Evolutionary conservation across 345 rosid genomes (phyloP), one percentile per base, ranked within the genome.

Genomic region (Ceriops tagal): DNA sequence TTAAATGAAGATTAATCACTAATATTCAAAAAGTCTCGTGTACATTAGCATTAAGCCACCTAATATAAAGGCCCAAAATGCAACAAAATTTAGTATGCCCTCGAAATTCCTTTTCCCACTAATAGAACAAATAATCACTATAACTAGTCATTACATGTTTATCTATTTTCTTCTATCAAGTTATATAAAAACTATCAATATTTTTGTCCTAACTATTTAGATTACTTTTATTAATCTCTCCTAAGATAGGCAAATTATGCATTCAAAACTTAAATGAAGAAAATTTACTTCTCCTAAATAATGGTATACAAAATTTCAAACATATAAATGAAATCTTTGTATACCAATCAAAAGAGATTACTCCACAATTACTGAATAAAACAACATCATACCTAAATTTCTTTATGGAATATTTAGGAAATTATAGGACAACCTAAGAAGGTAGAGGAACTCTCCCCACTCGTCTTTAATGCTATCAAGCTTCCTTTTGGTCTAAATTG

Each of bases 401-500:
- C 99, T 31, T 89, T 86, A 51, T 96, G 93, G 80, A 28, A 96
- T 90, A 82, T 92, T 87, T 2, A 93, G 82, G 87, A 96, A 96
- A 75, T 96, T 97, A 60, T 76, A 78, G 79, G 92, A 89, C 66
- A 90, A 86, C 1, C 84, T 85, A 67, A 93, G 96, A 52, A 89
- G 72, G 79, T 96, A 98, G 43, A 85, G 84, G 63, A 96, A 96
- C 90, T 96, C 99, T 52, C 98, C 98, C 81, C 83, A 96, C 82
- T 92, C 97, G 11, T 92, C 99, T 1, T 85, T 98, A 4, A 75
- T 70, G 0, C 88, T 90, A 35, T 81, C 88, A 27, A 83, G 72
- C 65, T 76, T 79, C 58, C 84, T 71, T 78, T 90, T 89, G 31
- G 87, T 90, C 86, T 92, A 98, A n/a, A 95, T 73, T 5, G 90